Percentiles rank a stretch among this genome's conserved stretches.
phyloP scores from a whole-genome alignment of 2,329 filamentous ascomycete species.

The Neonectria magnoliae region DNA sequence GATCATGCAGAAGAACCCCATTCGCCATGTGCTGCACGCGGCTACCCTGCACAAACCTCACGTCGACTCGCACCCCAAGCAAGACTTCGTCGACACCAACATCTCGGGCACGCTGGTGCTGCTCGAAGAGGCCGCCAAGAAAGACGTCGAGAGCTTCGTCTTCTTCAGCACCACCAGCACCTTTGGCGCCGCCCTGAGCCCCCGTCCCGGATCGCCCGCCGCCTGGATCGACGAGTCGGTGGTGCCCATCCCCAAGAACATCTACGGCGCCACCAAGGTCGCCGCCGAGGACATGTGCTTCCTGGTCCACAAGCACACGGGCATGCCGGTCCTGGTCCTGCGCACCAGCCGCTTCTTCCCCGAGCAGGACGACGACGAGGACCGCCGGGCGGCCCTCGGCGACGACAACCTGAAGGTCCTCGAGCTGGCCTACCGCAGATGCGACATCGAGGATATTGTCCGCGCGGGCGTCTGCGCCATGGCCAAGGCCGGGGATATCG shows the following conservation, averaged over 20 bases:
- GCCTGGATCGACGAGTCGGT: conserved; percentile 57
- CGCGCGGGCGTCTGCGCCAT: conserved; percentile 53
- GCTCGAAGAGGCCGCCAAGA: conserved; percentile 51
- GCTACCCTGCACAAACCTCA: conserved; percentile 61
- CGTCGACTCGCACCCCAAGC: conserved; percentile 55
- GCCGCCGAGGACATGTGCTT: conserved; percentile 60
- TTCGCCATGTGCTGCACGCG: conserved; percentile 55
- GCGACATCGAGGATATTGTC: conserved; percentile 57
- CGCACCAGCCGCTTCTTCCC: conserved; percentile 61
- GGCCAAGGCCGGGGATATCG: conserved; percentile 44
- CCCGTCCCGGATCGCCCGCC: conserved; percentile 48
- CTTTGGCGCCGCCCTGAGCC: conserved; percentile 54
- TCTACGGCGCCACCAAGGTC: conserved; percentile 60
- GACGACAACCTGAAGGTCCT: conserved; percentile 60
- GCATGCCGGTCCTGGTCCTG: conserved; percentile 55
- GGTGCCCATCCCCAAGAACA: conserved; percentile 56
- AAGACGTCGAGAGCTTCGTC: conserved; percentile 51
- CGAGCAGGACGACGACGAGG: conserved; percentile 57
- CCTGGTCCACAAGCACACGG: conserved; percentile 51
- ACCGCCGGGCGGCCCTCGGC: conserved; percentile 47
- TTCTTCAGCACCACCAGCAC: conserved; percentile 59
- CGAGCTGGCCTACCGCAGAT: conserved; percentile 58
- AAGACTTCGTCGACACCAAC: conserved; percentile 57
- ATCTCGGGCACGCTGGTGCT: conserved; percentile 55
- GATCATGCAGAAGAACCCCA: conserved; percentile 46